Conservation (phyloP, 148 eudicot genomes). For the Camellia granthamiana region DNA sequence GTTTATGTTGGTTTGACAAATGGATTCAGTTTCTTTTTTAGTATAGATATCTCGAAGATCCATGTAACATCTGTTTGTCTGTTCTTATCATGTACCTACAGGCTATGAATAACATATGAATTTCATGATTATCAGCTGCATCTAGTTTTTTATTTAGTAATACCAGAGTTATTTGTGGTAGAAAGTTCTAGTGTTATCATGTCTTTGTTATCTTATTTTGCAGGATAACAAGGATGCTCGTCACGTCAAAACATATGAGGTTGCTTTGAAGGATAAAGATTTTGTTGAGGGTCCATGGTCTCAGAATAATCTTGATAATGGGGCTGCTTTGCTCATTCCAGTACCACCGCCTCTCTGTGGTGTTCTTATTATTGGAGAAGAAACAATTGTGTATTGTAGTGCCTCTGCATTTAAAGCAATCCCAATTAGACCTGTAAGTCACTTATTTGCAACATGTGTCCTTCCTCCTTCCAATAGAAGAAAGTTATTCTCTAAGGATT, state of each 20-base stretch:
- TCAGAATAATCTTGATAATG: conserved; percentile 85
- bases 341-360: conserved; percentile 97
- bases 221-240: conserved; percentile 99
- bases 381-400: conserved; percentile 91
- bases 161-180: background rate
- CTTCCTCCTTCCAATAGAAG: background rate
- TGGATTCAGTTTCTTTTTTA: background rate
- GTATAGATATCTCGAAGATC: background rate
- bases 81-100: background rate
- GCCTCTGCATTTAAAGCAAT: conserved; percentile 92
- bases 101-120: background rate
- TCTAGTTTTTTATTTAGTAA: background rate
- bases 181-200: conserved; percentile 3
- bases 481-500: background rate
- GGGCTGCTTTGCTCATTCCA: conserved; percentile 91
- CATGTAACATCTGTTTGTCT: background rate
- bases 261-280: conserved; percentile 86
- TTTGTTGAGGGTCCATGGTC: conserved; percentile 89
- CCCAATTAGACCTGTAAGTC: conserved; percentile 87
- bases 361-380: conserved; percentile 94
- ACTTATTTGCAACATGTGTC: background rate
- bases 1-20: conserved; percentile 10
- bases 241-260: conserved; percentile 93
- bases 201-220: conserved; percentile 16
- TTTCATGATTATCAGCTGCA: background rate